These are phyloP conservation scores for Aspergillus pseudoviridinutans DNA, from an alignment of 2,329 filamentous ascomycete genomes.

Conservation along the genomic window DNA sequence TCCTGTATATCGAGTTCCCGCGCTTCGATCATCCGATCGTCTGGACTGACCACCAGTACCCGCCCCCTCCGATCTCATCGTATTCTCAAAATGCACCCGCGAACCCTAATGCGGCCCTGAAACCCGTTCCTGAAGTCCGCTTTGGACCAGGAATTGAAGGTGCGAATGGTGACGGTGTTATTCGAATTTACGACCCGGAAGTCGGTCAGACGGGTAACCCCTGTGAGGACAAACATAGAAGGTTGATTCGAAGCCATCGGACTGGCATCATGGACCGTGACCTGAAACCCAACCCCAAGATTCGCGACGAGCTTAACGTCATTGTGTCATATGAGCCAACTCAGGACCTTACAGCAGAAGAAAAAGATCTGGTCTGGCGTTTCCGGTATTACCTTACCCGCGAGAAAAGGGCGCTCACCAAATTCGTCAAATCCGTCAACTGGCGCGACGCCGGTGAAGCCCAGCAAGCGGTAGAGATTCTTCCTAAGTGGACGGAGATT, in stretches of 20 bases:
- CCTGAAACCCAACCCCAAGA: slow-evolving; percentile 91
- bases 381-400: slow-evolving; percentile 91
- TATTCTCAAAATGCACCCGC: slow-evolving; percentile 62
- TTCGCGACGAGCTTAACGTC: slow-evolving; percentile 85
- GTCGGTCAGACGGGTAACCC: slow-evolving; percentile 86
- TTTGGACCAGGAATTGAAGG: slow-evolving; percentile 85
- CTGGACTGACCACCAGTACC: slow-evolving; percentile 91
- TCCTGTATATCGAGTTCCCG: slow-evolving; percentile 84
- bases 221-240: slow-evolving; percentile 88
- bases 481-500: slow-evolving; percentile 93
- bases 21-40: slow-evolving; percentile 95
- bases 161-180: slow-evolving; percentile 55
- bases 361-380: slow-evolving; percentile 96
- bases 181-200: slow-evolving; percentile 90
- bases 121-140: slow-evolving; percentile 81
- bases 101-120: slow-evolving; percentile 66
- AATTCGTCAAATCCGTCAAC: slow-evolving; percentile 96
- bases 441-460: slow-evolving; percentile 85
- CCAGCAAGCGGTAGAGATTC: slow-evolving; percentile 81
- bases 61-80: slow-evolving; percentile 74
- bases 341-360: slow-evolving; percentile 79
- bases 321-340: slow-evolving; percentile 93
- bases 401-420: slow-evolving; percentile 88
- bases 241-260: slow-evolving; percentile 84
- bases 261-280: slow-evolving; percentile 95